Percentiles rank a stretch among this genome's conserved stretches.
phyloP scores from a whole-genome alignment of 305 asterid genomes.

The Fraxinus platypoda region DNA sequence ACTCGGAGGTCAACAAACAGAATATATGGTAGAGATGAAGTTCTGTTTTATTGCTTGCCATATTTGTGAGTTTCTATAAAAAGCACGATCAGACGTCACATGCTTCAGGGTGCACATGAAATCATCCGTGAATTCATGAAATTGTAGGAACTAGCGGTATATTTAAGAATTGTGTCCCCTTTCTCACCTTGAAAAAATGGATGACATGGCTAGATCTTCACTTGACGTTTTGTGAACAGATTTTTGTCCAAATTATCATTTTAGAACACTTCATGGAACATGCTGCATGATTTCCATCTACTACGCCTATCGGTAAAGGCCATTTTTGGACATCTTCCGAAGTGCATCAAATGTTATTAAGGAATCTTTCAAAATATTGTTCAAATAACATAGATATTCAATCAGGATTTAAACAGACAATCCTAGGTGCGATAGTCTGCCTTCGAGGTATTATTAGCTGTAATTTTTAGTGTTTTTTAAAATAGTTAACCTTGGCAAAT shows the following conservation, averaged over 20 bases:
- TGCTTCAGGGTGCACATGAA: background rate
- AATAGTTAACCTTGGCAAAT: background rate
- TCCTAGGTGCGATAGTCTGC: background rate
- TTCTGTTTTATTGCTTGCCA: background rate
- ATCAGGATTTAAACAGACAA: background rate
- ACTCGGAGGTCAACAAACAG: background rate
- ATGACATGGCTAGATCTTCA: background rate
- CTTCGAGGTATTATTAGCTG: background rate
- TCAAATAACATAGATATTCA: background rate
- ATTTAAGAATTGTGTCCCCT: background rate
- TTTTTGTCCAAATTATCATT: background rate
- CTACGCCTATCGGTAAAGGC: background rate
- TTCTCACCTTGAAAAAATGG: background rate
- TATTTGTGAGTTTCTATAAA: background rate
- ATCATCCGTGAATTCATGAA: background rate
- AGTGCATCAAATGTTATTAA: background rate
- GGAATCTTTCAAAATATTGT: background rate
- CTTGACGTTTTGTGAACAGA: background rate
- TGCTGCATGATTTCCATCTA: background rate
- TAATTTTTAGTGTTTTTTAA: background rate
- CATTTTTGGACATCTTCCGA: background rate
- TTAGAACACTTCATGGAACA: background rate
- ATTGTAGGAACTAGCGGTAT: background rate
- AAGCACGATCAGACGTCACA: background rate
- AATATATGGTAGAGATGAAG: background rate